Conservation (phyloP, 169 alveolate species). For the Sarcocystis neurona region DNA sequence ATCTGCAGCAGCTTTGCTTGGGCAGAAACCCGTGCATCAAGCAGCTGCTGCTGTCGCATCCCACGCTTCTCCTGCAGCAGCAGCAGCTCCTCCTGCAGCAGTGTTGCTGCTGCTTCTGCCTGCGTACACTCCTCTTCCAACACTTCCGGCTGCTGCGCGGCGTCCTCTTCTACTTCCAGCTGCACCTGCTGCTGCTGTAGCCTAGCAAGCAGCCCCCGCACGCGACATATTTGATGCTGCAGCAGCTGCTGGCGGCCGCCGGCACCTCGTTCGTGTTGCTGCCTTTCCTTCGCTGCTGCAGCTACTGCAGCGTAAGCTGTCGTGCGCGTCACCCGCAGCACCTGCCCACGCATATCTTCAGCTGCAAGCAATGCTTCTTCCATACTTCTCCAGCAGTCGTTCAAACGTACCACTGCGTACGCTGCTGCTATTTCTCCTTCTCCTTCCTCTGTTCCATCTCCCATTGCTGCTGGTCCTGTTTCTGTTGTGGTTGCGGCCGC, state of each 20-base stretch:
- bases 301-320: too few species aligned
- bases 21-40: constrained; percentile 4
- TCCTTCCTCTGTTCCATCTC: too few species aligned
- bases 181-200: not conserved
- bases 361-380: constrained; percentile 45
- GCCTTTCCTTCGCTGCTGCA: too few species aligned
- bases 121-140: constrained; percentile 39
- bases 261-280: too few species aligned
- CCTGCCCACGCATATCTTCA: constrained; percentile 44
- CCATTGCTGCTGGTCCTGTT: too few species aligned
- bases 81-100: constrained; percentile 49
- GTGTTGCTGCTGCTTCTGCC: constrained; percentile 52
- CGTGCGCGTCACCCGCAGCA: not conserved
- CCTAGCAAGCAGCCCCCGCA: too few species aligned
- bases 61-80: constrained; percentile 28
- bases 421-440: too few species aligned
- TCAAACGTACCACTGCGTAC: too few species aligned
- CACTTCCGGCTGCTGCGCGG: constrained; percentile 25
- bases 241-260: too few species aligned
- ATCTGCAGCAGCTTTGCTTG: not conserved
- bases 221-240: not conserved
- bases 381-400: too few species aligned
- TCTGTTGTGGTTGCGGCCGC: too few species aligned
- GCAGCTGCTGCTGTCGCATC: constrained; percentile 31
- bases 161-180: not conserved